phyloP scores from a whole-genome alignment of 2,329 filamentous ascomycete genomes.

The Colletotrichum melonis region DNA sequence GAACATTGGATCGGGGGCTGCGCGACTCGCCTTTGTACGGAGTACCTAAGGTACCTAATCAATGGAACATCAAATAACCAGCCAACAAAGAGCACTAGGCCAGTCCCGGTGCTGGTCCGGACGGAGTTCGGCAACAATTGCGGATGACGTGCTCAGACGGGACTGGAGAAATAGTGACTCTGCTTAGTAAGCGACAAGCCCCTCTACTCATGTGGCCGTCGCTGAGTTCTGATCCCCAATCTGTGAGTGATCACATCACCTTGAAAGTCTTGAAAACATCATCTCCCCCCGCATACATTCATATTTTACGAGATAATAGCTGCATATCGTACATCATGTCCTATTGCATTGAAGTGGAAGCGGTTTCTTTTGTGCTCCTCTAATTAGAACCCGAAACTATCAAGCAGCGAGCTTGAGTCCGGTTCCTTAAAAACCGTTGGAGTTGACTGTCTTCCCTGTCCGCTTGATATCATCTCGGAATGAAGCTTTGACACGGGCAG shows the following conservation, averaged over 20 bases:
- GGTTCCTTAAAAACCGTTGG: constrained; percentile 91
- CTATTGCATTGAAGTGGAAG: background rate
- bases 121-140: background rate
- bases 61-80: background rate
- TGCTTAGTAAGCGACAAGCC: background rate
- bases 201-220: background rate
- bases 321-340: background rate
- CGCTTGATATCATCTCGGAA: constrained; percentile 55
- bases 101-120: background rate
- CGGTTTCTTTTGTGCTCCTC: background rate
- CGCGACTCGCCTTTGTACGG: background rate
- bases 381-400: constrained; percentile 88
- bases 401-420: constrained; percentile 87
- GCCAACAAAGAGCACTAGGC: background rate
- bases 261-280: background rate
- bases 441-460: constrained; percentile 62
- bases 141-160: background rate
- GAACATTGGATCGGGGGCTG: background rate
- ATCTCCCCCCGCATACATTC: background rate
- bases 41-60: background rate
- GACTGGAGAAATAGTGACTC: background rate
- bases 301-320: background rate
- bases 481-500: constrained; percentile 60
- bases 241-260: background rate
- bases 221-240: background rate